Base-by-base conservation (phyloP, 192 early-diverging fungal species). In the Pilobolus umbonatus region DNA sequence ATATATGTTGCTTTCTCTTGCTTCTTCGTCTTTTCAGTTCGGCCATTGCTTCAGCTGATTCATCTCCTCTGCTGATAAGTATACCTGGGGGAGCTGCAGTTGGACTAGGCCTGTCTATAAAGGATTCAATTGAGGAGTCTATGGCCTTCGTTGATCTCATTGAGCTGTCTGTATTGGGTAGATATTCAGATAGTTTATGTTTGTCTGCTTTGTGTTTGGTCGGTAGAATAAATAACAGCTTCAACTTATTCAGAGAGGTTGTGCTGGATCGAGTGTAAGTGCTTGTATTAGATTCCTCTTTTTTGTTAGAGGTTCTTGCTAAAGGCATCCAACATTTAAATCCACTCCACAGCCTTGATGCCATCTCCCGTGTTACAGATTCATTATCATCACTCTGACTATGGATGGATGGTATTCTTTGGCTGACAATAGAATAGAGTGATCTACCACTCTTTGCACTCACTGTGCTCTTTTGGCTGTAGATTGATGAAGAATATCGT, bases 381-480 rank as follows among this genome's bases (percentile, higher is more conserved):
- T n/a, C n/a, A n/a, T n/a, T n/a, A n/a, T n/a, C n/a, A n/a, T 28
- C 24, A 19, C 21, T 25, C 5, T 49, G 24, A 28, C 30, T 24
- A 19, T 60, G 51, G 22, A 9, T 39, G 22, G 49, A 8, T 40
- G 43, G 32, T 50, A 60, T 36, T 44, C 31, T 22, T 39, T 25
- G 36, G 57, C 40, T 1, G 50, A 47, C 31, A 68, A 44, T n/a
- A 22, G 67, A 68, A 10, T 62, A 31, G 38, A 62, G 62, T 24
- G 67, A 68, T 7, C 56, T 60, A 4, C 42, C 58, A 26, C 65
- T 67, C 30, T 61, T 62, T 17, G 67, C 60, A 38, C 67, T 68
- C 7, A 48, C 54, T 12, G 67, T 51, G 36, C 67, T 68, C 30
- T 62, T 68, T 52, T 68, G 60, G n/a, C 67, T 68, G 39, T 61